These are phyloP conservation scores for Dipteronia sinensis DNA, from an alignment of 345 rosid genomes.

Conservation along the genomic window DNA sequence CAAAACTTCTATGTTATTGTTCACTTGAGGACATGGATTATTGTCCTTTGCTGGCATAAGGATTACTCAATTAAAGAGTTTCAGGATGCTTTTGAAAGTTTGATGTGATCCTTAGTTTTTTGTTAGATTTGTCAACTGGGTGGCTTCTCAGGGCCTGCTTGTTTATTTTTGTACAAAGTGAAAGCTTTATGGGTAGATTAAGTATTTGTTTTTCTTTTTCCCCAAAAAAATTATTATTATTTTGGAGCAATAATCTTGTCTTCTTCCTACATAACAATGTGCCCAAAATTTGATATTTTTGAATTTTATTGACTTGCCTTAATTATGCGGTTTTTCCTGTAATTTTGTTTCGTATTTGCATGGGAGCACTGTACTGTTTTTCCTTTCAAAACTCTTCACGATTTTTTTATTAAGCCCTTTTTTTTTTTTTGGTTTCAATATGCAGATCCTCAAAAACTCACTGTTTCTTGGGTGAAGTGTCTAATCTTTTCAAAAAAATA, in stretches of 20 bases:
- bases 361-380: not conserved
- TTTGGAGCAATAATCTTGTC: not conserved
- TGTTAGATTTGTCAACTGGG: not conserved
- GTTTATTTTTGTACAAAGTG: not conserved
- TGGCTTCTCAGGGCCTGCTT: not conserved
- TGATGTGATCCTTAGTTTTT: not conserved
- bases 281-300: not conserved
- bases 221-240: not conserved
- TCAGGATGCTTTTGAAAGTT: not conserved
- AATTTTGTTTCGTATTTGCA: not conserved
- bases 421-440: not conserved
- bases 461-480: constrained; percentile 5
- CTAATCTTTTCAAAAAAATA: not conserved
- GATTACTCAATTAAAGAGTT: not conserved
- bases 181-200: not conserved
- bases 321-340: not conserved
- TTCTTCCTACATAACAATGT: not conserved
- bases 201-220: not conserved
- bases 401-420: not conserved
- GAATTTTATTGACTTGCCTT: not conserved
- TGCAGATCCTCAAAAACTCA: not conserved
- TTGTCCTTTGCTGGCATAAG: not conserved
- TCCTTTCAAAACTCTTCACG: not conserved
- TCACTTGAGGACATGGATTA: not conserved
- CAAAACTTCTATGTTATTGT: not conserved